Evolutionary conservation across 805 yeast species (phyloP), one percentile per base, ranked within the genome.

Genomic region (Starmerella vaccinii): DNA sequence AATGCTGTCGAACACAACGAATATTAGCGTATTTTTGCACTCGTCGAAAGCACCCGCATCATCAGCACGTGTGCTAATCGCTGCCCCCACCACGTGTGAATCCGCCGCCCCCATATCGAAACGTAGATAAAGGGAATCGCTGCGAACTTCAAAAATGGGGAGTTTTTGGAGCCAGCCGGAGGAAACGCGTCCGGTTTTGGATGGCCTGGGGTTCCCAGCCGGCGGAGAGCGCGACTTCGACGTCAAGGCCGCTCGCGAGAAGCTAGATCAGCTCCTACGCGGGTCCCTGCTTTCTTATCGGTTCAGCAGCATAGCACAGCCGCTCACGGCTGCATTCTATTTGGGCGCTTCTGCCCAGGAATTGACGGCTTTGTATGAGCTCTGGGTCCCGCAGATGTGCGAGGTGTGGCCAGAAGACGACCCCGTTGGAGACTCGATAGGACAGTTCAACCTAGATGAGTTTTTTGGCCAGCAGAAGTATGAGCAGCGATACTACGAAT

Each of bases 381-480:
- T 52, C 16, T 55, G 58, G 21, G 51, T 49, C 9, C 57, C 59
- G 13, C 42, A 50, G 24, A 16, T 53, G 3, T 56, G 65, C 29
- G 60, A 49, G 10, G 52, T 35, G 7, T 68, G 72, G 71, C 61
- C 65, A n/a, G 71, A 68, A 33, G 71, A 68, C 45, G 59, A 61
- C 37, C 71, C 72, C 0, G 58, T 60, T 13, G 73, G 65, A 32
- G 68, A 69, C 21, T 65, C 69, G 18, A 49, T 60, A 2, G 59
- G 61, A 0, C 62, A 58, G 39, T 63, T 60, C 32, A 68, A 67
- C 22, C 61, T 70, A 56, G 48, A 51, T 15, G 60, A 61, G 19
- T 62, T 57, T 33, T 54, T 57, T 24, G 71, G 71, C n/a, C 49
- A 66, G 15, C 49, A 49, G 49, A 48, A 50, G 46, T 65, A 64